Evolutionary conservation across 371 early-diverging fungal species (phyloP).

Genomic region (Sporodiniella umbellata): DNA sequence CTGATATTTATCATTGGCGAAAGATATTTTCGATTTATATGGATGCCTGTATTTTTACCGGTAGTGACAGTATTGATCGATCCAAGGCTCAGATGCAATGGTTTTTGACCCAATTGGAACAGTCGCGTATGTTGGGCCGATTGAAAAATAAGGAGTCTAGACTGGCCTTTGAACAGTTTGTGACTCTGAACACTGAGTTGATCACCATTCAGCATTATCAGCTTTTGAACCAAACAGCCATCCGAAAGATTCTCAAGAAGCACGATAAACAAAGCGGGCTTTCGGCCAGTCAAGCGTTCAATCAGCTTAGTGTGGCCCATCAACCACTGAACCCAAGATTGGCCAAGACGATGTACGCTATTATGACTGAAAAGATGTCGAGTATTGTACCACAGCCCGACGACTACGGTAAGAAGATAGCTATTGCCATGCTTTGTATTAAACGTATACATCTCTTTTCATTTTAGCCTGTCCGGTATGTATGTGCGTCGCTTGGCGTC

Average conservation of each 20-base stretch:
- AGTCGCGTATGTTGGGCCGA: slow-evolving; percentile 33
- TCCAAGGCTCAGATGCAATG: slow-evolving; percentile 57
- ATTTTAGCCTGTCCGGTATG: slow-evolving; percentile 39
- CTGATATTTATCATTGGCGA: slow-evolving; percentile 73
- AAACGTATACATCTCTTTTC: background rate
- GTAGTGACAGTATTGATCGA: slow-evolving; percentile 50
- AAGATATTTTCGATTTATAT: slow-evolving; percentile 67
- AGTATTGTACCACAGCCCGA: slow-evolving; percentile 75
- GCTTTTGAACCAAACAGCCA: slow-evolving; percentile 72
- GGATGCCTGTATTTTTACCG: slow-evolving; percentile 65
- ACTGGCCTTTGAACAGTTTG: slow-evolving; percentile 53
- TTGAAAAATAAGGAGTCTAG: slow-evolving; percentile 44
- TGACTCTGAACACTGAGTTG: slow-evolving; percentile 65
- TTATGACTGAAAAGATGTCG: slow-evolving; percentile 37
- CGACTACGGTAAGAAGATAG: slow-evolving; percentile 55
- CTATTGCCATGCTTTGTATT: background rate
- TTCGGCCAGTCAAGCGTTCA: slow-evolving; percentile 35
- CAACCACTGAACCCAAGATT: slow-evolving; percentile 30
- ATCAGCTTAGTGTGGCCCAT: slow-evolving; percentile 21
- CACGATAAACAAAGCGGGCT: slow-evolving; percentile 81
- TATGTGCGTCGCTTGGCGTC: slow-evolving; percentile 64
- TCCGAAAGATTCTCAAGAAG: slow-evolving; percentile 81
- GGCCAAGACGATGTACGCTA: slow-evolving; percentile 35
- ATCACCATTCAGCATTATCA: slow-evolving; percentile 68
- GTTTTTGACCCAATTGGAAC: slow-evolving; percentile 52